Evolutionary conservation across 805 yeast species (phyloP), one percentile per base, ranked within the genome.

Genomic region (Cyberlindnera subsufficiens): DNA sequence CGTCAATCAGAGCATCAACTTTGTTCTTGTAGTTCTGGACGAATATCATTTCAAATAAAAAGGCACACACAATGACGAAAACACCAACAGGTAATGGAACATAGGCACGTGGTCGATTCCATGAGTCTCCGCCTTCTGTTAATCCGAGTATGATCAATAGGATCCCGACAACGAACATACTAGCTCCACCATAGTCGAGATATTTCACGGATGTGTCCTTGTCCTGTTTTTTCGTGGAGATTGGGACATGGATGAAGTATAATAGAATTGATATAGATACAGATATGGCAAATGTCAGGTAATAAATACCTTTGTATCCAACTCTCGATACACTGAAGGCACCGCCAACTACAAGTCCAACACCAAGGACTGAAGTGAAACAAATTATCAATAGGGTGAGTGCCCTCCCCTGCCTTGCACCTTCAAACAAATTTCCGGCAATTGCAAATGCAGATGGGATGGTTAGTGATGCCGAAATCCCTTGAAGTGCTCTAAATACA

Each of bases 401-500:
- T 2, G 65, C 63, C 8, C 42, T 42, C 6, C 53, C 61, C 17
- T 60, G 44, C 6, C 47, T 42, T 20, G 52, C 50, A 6, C 64
- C 67, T 9, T 47, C 39, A 42, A 58, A 65, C 18, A 58, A 50
- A 30, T 54, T 43, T 0, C 61, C 64, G 9, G 64, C 56, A 11
- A 67, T 43, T 0, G 68, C 65, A 39, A 59, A 64, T 11, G 65
- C 51, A 9, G 64, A 52, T 2, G 76, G 77, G 14, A 72, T 55
- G 13, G 66, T 42, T 4, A 66, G 60, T 2, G 76, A 65, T 4
- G 67, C 77, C 16, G 68, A 62, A 9, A 70, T 52, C 17, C 76
- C 77, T 49, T 71, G 77, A 1, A 72, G 42, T 3, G 74, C 74
- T 44, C 76, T 58, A 42, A 72, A 61, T 0, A 72, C 63, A 39